phyloP scores from a whole-genome alignment of 2,329 filamentous ascomycete genomes.

The Stenocarpella maydis region DNA sequence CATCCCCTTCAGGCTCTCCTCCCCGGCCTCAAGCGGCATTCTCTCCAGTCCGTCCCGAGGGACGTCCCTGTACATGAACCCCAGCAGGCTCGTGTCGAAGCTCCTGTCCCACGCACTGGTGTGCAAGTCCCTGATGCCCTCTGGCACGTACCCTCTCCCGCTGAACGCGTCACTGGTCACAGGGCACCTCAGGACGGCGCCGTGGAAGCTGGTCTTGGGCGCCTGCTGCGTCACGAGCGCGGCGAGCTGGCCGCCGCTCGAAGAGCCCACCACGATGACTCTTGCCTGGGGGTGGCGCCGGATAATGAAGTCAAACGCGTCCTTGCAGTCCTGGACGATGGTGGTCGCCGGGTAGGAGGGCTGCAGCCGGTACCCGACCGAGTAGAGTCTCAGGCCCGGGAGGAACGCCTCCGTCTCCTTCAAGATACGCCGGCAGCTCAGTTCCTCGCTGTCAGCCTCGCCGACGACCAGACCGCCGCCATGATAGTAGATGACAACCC shows the following conservation, averaged over 20 bases:
- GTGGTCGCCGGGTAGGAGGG: constrained; percentile 49
- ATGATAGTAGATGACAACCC: constrained; percentile 55
- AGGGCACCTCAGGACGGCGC: constrained; percentile 56
- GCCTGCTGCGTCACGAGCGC: constrained; percentile 50
- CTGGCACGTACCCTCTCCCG: constrained; percentile 48
- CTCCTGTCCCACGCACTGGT: constrained; percentile 47
- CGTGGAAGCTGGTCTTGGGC: constrained; percentile 41
- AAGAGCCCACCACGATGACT: constrained; percentile 53
- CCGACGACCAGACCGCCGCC: constrained; percentile 58
- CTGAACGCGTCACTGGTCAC: constrained; percentile 56
- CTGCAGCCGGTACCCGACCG: constrained; percentile 56
- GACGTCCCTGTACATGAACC: constrained; percentile 44
- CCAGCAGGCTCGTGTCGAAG: constrained; percentile 49
- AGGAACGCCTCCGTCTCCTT: constrained; percentile 39
- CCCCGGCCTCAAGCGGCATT: constrained; percentile 52
- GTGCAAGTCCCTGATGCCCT: constrained; percentile 47
- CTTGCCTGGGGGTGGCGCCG: constrained; percentile 27
- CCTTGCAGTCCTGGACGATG: constrained; percentile 53
- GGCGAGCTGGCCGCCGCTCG: constrained; percentile 58
- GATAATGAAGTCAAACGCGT: constrained; percentile 45
- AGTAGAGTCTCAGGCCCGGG: constrained; percentile 48
- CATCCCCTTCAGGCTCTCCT: constrained; percentile 43
- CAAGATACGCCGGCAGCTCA: constrained; percentile 54
- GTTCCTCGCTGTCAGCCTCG: constrained; percentile 58
- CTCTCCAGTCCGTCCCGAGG: constrained; percentile 51